Evolutionary conservation across 164 flowering plant species (phyloP).

Genomic region (Cinnamomum chago): DNA sequence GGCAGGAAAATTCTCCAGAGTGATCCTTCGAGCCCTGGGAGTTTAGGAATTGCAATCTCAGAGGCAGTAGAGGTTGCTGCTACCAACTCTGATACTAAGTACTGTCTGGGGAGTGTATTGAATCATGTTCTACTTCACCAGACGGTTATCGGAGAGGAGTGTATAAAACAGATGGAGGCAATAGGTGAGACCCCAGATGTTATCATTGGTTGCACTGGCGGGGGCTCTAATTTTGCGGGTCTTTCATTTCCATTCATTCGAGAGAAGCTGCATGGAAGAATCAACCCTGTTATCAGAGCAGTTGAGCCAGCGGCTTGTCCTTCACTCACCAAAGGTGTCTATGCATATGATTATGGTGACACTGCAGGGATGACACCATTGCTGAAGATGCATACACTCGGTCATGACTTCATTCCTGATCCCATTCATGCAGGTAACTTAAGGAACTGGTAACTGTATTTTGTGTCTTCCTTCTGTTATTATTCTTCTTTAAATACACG

Average conservation of each 20-base stretch:
- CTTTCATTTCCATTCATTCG: constrained; percentile 85
- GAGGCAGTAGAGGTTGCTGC: constrained; percentile 95
- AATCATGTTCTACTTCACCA: constrained; percentile 96
- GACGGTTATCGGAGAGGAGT: constrained; percentile 93
- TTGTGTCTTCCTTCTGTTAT: neutral
- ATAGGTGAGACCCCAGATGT: constrained; percentile 85
- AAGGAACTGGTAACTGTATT: neutral
- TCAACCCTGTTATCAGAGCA: constrained; percentile 78
- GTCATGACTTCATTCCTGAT: constrained; percentile 95
- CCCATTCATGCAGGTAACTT: constrained; percentile 90
- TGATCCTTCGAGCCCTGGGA: constrained; percentile 86
- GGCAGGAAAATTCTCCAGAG: constrained; percentile 60
- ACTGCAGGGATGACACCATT: constrained; percentile 93
- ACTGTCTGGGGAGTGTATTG: constrained; percentile 91
- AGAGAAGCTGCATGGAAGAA: constrained; percentile 76
- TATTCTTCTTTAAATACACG: neutral
- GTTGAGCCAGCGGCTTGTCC: constrained; percentile 97
- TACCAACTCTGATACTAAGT: constrained; percentile 64
- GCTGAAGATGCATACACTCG: constrained; percentile 99
- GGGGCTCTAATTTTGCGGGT: constrained; percentile 93
- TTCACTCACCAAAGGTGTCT: constrained; percentile 84
- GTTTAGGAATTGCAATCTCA: constrained; percentile 92
- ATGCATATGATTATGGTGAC: constrained; percentile 92
- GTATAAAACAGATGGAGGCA: constrained; percentile 87
- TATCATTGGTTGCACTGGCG: constrained; percentile 94